A percentile compares a stretch with the other conserved stretches of the same genome.
These are phyloP conservation scores for Rhododendron mucronatum DNA, from an alignment of 148 eudicot genomes.

Conservation along the genomic window DNA sequence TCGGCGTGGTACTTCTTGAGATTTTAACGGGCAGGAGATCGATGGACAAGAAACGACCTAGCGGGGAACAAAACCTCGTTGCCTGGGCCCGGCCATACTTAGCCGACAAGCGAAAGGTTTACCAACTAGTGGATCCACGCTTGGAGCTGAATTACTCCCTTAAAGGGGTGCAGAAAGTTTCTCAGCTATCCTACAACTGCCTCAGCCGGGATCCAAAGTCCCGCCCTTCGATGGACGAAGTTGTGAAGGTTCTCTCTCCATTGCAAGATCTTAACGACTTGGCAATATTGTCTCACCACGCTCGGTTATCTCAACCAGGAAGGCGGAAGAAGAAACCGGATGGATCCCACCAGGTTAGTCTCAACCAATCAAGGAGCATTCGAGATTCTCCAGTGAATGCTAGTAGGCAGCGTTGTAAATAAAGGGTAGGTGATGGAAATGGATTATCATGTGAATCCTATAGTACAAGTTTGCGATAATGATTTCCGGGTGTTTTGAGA, in stretches of 20 bases:
- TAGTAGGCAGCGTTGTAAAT: constrained; percentile 49
- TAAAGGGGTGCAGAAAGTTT: constrained; percentile 81
- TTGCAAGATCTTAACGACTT: constrained; percentile 74
- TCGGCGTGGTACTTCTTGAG: constrained; percentile 91
- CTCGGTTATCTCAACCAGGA: constrained; percentile 60
- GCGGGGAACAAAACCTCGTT: constrained; percentile 87
- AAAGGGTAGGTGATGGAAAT: constrained; percentile 10
- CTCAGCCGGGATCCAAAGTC: constrained; percentile 75
- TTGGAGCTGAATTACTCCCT: constrained; percentile 82
- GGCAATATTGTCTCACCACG: constrained; percentile 64
- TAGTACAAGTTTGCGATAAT: not conserved
- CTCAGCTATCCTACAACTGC: constrained; percentile 68
- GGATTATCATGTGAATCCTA: not conserved
- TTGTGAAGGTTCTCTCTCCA: constrained; percentile 64
- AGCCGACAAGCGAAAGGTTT: constrained; percentile 64
- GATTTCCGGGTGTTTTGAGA: constrained; percentile 6
- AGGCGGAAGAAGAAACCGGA: constrained; percentile 72
- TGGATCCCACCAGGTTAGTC: constrained; percentile 34
- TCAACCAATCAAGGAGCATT: constrained; percentile 43
- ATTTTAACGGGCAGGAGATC: constrained; percentile 86
- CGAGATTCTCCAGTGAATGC: constrained; percentile 45
- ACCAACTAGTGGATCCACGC: constrained; percentile 83
- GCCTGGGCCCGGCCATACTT: constrained; percentile 85
- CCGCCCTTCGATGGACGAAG: constrained; percentile 87
- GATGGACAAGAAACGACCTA: constrained; percentile 93